Conservation (phyloP, 495 filamentous ascomycete genomes). For the Annulohypoxylon moriforme region DNA sequence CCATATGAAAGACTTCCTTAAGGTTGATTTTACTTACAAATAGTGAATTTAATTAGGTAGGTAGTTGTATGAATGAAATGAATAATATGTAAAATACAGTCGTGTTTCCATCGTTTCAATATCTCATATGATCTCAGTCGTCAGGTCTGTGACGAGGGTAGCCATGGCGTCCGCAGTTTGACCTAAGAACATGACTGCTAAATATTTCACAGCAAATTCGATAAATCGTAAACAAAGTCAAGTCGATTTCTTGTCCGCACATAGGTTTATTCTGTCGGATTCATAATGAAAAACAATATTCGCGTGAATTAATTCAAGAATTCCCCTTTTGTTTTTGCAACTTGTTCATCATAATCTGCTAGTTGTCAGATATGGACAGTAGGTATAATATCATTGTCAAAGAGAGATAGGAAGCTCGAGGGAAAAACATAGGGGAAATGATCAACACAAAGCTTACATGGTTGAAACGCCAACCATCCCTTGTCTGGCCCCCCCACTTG, state of each 20-base stretch:
- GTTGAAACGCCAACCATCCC: constrained; percentile 63
- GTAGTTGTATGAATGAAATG: background rate
- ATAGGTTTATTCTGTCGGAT: background rate
- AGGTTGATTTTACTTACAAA: too few relatives aligned
- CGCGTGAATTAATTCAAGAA: constrained; percentile 48
- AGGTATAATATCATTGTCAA: background rate
- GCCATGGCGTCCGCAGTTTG: background rate
- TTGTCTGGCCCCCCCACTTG: constrained; percentile 53
- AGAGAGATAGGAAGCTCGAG: background rate
- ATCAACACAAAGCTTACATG: constrained; percentile 41
- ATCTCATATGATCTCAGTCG: background rate
- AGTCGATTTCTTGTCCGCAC: too few relatives aligned
- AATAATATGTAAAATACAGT: background rate
- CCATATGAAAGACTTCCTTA: background rate
- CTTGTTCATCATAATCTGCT: constrained; percentile 59
- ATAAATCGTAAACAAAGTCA: too few relatives aligned
- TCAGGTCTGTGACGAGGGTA: background rate
- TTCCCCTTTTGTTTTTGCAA: constrained; percentile 58
- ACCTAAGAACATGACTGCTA: too few relatives aligned
- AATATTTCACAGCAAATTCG: too few relatives aligned
- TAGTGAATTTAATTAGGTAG: background rate
- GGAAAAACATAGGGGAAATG: background rate
- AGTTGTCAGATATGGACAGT: background rate
- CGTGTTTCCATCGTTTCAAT: background rate
- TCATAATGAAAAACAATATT: background rate